phyloP scores from a whole-genome alignment of 129 eudicot genomes.

The Arctium minus region DNA sequence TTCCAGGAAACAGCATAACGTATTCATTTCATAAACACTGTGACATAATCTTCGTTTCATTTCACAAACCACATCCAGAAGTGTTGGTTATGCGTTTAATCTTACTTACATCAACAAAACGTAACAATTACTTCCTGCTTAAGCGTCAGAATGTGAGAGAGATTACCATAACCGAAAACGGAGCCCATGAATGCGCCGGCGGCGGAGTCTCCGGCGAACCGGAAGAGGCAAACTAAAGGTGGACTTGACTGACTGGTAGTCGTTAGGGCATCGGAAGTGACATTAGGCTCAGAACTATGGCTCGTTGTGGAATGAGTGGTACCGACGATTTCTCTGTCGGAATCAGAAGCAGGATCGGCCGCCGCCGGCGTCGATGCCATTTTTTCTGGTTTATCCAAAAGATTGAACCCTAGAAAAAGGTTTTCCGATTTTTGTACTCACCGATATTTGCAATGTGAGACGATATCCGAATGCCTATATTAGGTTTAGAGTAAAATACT shows the following conservation, averaged over 20 bases:
- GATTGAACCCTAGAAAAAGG: slow-evolving; percentile 37
- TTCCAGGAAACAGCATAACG: background rate
- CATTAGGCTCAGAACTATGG: slow-evolving; percentile 28
- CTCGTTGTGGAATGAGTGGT: slow-evolving; percentile 7
- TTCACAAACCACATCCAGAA: background rate
- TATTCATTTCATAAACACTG: background rate
- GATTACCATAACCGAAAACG: slow-evolving; percentile 69
- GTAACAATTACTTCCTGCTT: background rate
- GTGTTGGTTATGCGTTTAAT: background rate
- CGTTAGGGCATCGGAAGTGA: slow-evolving; percentile 35
- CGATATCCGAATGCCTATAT: background rate
- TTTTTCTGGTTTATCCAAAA: slow-evolving; percentile 10
- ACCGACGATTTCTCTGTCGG: slow-evolving; percentile 39
- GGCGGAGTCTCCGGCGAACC: slow-evolving; percentile 64
- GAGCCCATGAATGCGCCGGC: slow-evolving; percentile 90
- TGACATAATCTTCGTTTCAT: background rate
- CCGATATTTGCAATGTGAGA: background rate
- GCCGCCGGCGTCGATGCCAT: slow-evolving; percentile 49
- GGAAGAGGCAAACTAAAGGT: slow-evolving; percentile 54
- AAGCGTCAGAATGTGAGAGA: background rate
- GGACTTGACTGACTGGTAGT: slow-evolving; percentile 46
- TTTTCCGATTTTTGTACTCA: background rate
- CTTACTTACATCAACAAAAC: too few species aligned
- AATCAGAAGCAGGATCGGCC: slow-evolving; percentile 43
- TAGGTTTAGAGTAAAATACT: too few species aligned